Evolutionary conservation across 495 filamentous ascomycete species (phyloP).

Genomic region (Lophium mytilinum): DNA sequence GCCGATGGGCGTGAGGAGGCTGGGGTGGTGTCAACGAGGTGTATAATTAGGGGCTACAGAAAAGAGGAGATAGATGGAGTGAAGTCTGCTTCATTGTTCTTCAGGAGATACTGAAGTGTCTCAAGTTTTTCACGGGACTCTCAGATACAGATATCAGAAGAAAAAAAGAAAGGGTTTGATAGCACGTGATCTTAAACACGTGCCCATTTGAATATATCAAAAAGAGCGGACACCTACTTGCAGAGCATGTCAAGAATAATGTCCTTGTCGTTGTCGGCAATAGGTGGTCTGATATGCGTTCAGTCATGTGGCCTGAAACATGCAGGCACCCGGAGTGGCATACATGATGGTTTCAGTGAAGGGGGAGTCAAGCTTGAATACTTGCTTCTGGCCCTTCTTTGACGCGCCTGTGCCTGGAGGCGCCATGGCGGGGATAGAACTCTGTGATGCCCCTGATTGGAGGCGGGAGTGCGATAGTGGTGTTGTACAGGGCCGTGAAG

Average conservation of each 20-base stretch:
- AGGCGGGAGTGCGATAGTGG: too few relatives aligned
- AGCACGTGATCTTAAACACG: background rate
- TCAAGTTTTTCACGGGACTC: background rate
- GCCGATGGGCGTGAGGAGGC: conserved; percentile 51
- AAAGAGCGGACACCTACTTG: conserved; percentile 16
- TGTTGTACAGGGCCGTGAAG: too few relatives aligned
- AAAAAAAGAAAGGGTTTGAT: background rate
- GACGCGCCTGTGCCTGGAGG: background rate
- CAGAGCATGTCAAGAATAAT: conserved; percentile 30
- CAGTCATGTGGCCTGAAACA: background rate
- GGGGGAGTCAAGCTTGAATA: conserved; percentile 33
- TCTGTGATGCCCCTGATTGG: too few relatives aligned
- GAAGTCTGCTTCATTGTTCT: too few relatives aligned
- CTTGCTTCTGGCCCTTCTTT: conserved; percentile 21
- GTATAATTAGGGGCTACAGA: background rate
- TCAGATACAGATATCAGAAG: too few relatives aligned
- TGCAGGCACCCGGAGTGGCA: background rate
- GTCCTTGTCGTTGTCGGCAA: conserved; percentile 19
- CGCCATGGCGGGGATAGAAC: background rate
- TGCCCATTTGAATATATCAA: background rate
- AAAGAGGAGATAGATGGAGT: background rate
- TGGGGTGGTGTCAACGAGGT: conserved; percentile 20
- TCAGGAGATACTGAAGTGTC: background rate
- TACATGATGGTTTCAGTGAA: conserved; percentile 30
- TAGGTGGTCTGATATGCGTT: conserved; percentile 20